Evolutionary conservation across 495 filamentous ascomycete genomes (phyloP), one percentile per base, ranked within the genome.

Genomic region (Cetradonia linearis): DNA sequence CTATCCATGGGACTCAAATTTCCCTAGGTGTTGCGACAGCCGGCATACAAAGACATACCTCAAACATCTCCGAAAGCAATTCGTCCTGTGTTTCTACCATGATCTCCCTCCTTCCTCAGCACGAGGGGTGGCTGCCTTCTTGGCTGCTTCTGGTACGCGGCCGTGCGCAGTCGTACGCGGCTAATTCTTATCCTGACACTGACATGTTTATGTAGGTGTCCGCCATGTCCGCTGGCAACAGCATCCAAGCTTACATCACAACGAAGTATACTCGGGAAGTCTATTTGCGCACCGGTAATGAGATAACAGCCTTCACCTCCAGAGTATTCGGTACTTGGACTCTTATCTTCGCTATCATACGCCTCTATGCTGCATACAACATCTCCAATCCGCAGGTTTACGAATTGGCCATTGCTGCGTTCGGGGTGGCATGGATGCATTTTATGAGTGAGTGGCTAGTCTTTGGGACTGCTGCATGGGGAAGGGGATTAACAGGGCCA

Each of bases 301-400:
- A 77, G 57, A 72, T 75, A 67, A 75, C 76, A 63, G 66, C 71
- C 71, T 56, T 73, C 62, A 70, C 79, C 72, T 63, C 61, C 13
- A 73, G 93, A 56, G 81, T 88, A 11, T 96, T 97, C 69, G 94
- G 89, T 46, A 95, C 89, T 60, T 99, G 90, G 83, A 96, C 91
- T 0, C 78, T 92, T 63, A 70, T 95, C 54, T 80, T 84, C 14
- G 75, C 81, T 37, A 72, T 95, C 37, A 77, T 97, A 53, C 83
- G 93, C 33, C 67, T 91, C 63, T 94, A 93, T 66, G 88, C 89
- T 11, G 87, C 87, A 30, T 96, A 95, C 76, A 77, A 95, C 70
- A 86, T 95, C 60, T 73, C 79, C 42, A 81, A 86, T 57, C 76
- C 82, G 3, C 73, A 74, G 36, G 70, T 87, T 11, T 98, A 96